Base-by-base conservation (phyloP, 108 stramenopile genomes). In the Skeletonema potamos region DNA sequence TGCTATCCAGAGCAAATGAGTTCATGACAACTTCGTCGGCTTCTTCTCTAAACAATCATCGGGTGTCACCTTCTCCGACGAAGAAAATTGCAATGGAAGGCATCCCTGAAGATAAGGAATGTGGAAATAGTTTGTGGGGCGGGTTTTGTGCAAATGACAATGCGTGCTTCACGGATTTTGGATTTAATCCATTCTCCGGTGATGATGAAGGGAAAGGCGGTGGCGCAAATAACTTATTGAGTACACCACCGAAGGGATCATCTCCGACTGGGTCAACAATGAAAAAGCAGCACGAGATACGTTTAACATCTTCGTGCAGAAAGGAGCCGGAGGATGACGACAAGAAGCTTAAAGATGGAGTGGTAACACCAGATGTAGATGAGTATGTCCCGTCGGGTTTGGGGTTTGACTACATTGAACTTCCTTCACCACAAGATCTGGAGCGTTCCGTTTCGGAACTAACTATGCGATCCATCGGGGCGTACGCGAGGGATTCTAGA, bases 371-470 rank as follows among this genome's bases (percentile, higher is more conserved):
- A 37, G 41, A 22, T 59, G 43, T 30, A 57, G 39, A 34, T 39
- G 58, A 44, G 29, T 4, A 46, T 44, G 43, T 27, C 36, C 26
- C n/a, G 29, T 48, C 34, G 63, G 30, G 4, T 18, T 62, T 71
- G 10, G 20, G 17, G 22, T 59, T 54, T 30, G 30, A 33, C 2
- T 26, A 18, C 20, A 48, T 71, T 18, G 54, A 62, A 64, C 41
- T 36, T 13, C 26, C 20, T 1, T 2, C 17, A 43, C 8, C 54
- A 43, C 11, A 37, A 5, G 84, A 82, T 18, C 56, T 93, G 26
- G 82, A 82, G 58, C 73, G 88, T 22, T 75, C 85, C 30, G 85
- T 94, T 20, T 85, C 84, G 1, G 93, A 94, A 70, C 79, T 94
- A 3, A 94, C 93, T 28, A 91, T 94, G 93, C 85, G 86, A 27